Conservation (phyloP, 192 early-diverging fungal species). For the Gaertneriomyces semiglobifer region DNA sequence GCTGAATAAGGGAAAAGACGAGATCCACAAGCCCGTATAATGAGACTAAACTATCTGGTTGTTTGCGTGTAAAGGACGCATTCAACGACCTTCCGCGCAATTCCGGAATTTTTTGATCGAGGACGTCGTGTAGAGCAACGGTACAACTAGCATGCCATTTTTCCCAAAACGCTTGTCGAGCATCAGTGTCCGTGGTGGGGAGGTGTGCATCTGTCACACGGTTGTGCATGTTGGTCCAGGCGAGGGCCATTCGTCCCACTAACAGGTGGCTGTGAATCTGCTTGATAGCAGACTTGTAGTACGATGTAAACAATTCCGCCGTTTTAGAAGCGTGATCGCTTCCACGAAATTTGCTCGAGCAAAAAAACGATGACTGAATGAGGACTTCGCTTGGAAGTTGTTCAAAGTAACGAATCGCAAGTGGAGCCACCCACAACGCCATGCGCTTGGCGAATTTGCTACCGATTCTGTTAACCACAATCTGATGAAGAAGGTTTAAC, state of each 20-base stretch:
- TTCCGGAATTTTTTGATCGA: not conserved
- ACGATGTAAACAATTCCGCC: not conserved
- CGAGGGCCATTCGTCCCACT: not conserved
- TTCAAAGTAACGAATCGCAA: not conserved
- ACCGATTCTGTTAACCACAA: not conserved
- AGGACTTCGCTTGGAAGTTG: not conserved
- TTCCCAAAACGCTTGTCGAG: not conserved
- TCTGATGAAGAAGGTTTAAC: not conserved
- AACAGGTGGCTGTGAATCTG: not conserved
- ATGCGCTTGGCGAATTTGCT: not conserved
- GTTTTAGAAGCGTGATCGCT: not conserved
- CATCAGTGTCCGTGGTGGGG: not conserved
- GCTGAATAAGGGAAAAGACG: not conserved
- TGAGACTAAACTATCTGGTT: not conserved
- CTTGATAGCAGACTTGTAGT: not conserved
- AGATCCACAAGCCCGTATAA: not conserved
- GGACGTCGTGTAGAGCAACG: not conserved
- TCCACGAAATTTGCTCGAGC: not conserved
- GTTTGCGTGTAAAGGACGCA: not conserved
- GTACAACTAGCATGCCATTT: slow-evolving; percentile 1
- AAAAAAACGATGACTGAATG: not conserved
- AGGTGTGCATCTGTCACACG: not conserved
- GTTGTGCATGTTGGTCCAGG: slow-evolving; percentile 4
- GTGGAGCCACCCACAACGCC: not conserved
- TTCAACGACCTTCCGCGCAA: not conserved